Percentiles rank a stretch among this genome's conserved stretches.
Conservation (phyloP, 2,329 filamentous ascomycete species). For the Cladosporium sp. region DNA sequence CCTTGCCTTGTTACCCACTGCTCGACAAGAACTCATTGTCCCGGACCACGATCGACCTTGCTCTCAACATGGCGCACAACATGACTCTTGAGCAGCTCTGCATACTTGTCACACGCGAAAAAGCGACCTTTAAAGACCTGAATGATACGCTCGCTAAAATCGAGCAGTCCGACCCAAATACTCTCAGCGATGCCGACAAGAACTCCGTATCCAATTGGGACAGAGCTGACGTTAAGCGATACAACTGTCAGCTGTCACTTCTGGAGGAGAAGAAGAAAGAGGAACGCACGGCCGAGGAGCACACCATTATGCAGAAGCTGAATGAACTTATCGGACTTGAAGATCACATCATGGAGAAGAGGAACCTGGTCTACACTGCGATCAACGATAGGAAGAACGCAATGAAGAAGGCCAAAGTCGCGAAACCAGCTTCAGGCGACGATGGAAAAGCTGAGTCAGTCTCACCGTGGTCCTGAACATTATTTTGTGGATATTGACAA, state of each 20-base stretch:
- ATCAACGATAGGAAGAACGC: not conserved
- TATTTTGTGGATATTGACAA: not conserved
- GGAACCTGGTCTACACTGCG: not conserved
- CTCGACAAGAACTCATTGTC: not conserved
- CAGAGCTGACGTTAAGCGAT: slow-evolving; percentile 13
- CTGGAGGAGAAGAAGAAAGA: slow-evolving; percentile 11
- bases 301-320: slow-evolving; percentile 16
- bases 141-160: slow-evolving; percentile 6
- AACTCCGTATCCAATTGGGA: slow-evolving; percentile 17
- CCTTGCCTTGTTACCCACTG: not conserved
- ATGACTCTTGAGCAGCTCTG: slow-evolving; percentile 6
- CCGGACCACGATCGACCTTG: not conserved
- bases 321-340: slow-evolving; percentile 14
- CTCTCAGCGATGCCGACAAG: slow-evolving; percentile 9
- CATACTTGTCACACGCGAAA: slow-evolving; percentile 8
- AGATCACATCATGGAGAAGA: slow-evolving; percentile 16
- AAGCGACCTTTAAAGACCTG: slow-evolving; percentile 11
- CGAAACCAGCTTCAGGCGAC: not conserved
- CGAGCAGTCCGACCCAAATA: not conserved
- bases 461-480: too few relatives aligned
- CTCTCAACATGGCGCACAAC: not conserved
- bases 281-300: slow-evolving; percentile 12
- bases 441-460: not conserved
- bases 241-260: slow-evolving; percentile 6
- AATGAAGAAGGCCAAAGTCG: not conserved